Evolutionary conservation across 1,284 basidiomycete genomes (phyloP), one percentile per base, ranked within the genome.

Genomic region (Cerioporus squamosus): DNA sequence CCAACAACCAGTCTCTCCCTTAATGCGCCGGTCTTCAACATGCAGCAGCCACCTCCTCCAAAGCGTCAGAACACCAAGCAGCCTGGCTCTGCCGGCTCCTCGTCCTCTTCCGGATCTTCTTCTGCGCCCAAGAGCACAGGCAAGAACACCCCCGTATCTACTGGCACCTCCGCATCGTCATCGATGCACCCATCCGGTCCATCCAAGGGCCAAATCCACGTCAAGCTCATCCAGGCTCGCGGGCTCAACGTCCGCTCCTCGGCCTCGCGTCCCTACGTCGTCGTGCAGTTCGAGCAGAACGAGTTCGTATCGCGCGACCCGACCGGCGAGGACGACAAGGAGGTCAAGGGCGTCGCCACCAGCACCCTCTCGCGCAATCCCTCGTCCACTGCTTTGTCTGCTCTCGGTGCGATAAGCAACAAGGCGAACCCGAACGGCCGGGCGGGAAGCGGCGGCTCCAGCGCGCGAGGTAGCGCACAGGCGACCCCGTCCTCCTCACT

Each of bases 261-360:
- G 18, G 76, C 80, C 50, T 86, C 90, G 2, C 83, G 91, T 22
- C 97, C 97, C 14, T 99, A 99, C 73, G 94, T 95, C 65, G 97
- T 99, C 71, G 95, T 97, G 67, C 92, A 96, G 74, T 99, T 98
- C 75, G 97, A 99, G 80, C 94, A 98, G 77, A 98, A 96, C 82
- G 97, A 99, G 77, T 99, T 98, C 73, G 91, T 99, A 72, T 91
- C 90, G 65, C 81, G 97, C 58, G 94, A 97, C 70, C 94, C 97
- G 20, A 93, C 91, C 44, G 82, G 88, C 66, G 93, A 94, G 71
- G 78, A 83, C n/a, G 93, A 91, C 74, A 92, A 88, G 77, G 92
- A 94, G 74, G 90, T 92, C 70, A 91, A 90, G 71, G 94, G 94
- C 63, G 81, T 85, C 36, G 84, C 93, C 8, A 87, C 82, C 31